phyloP scores from a whole-genome alignment of 352 stramenopile species.

The Blastocystis sp. region DNA sequence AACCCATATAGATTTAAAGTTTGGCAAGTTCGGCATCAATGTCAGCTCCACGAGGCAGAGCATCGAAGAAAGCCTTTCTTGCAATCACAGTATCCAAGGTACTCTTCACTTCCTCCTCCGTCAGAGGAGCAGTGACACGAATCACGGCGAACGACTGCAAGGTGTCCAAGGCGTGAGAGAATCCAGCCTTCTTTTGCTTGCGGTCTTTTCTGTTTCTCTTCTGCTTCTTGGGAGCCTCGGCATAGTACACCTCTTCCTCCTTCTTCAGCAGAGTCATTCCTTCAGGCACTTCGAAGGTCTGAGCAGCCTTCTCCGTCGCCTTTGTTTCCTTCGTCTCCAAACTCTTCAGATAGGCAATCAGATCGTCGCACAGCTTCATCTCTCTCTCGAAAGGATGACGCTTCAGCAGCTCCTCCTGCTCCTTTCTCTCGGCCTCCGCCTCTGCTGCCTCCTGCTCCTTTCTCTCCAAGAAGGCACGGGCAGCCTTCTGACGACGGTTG shows the following conservation, averaged over 20 bases:
- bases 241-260: conserved; percentile 35
- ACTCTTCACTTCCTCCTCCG: neutral
- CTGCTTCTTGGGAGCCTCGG: neutral
- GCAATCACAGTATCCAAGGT: neutral
- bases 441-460: neutral
- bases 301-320: neutral
- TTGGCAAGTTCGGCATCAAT: conserved; percentile 33
- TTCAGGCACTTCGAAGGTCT: conserved; percentile 12
- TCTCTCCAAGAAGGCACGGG: neutral
- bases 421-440: conserved; percentile 3
- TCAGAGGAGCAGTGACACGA: neutral
- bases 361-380: conserved; percentile 17
- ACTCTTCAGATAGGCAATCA: conserved; percentile 39
- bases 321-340: conserved; percentile 23
- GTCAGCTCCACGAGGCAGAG: conserved; percentile 49
- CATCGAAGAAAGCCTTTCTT: conserved; percentile 59
- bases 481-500: neutral
- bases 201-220: conserved; percentile 8
- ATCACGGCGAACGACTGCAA: conserved; percentile 39
- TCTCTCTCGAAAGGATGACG: conserved; percentile 51
- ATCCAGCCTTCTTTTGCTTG: neutral
- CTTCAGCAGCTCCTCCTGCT: conserved; percentile 34
- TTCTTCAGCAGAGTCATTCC: conserved; percentile 53
- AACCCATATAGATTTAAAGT: neutral
- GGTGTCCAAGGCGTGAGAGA: neutral